Conservation (phyloP, 163 green algal species). For the Scenedesmus sp. region DNA sequence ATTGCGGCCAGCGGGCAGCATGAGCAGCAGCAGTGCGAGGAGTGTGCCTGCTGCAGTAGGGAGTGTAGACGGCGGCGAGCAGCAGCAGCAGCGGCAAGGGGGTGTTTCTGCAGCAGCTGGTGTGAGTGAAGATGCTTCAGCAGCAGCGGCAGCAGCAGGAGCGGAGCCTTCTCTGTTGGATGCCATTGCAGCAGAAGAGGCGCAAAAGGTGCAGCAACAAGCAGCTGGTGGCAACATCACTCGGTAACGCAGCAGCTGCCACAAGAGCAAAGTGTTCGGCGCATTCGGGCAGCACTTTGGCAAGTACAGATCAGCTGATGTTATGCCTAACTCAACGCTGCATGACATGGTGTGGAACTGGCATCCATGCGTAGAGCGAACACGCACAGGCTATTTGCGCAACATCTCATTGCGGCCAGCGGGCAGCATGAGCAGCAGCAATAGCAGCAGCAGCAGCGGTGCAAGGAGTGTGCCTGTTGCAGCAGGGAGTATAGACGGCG, state of each 20-base stretch:
- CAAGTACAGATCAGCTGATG: slow-evolving; percentile 65
- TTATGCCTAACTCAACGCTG: slow-evolving; percentile 64
- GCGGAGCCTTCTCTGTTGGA: not conserved
- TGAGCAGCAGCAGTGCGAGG: not conserved
- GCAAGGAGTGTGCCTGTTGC: not conserved
- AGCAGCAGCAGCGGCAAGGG: not conserved
- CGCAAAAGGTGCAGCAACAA: not conserved
- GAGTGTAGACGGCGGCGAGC: too few relatives aligned
- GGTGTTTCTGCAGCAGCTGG: not conserved
- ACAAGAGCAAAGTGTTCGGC: slow-evolving; percentile 62
- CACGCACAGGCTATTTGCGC: slow-evolving; percentile 74
- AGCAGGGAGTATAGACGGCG: not conserved
- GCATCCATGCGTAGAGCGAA: slow-evolving; percentile 70
- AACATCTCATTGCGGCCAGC: slow-evolving; percentile 53
- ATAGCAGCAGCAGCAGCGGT: not conserved
- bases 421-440: not conserved
- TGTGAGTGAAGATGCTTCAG: not conserved
- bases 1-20: slow-evolving; percentile 13
- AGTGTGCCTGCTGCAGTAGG: not conserved
- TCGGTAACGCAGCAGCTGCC: too few relatives aligned
- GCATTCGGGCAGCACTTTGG: slow-evolving; percentile 61
- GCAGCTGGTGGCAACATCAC: not conserved
- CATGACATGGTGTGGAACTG: slow-evolving; percentile 84
- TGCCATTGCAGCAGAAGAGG: not conserved
- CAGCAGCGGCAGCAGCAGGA: not conserved